These are phyloP conservation scores for Mallotus repandus DNA, from an alignment of 441 rosid genomes.

Conservation along the genomic window DNA sequence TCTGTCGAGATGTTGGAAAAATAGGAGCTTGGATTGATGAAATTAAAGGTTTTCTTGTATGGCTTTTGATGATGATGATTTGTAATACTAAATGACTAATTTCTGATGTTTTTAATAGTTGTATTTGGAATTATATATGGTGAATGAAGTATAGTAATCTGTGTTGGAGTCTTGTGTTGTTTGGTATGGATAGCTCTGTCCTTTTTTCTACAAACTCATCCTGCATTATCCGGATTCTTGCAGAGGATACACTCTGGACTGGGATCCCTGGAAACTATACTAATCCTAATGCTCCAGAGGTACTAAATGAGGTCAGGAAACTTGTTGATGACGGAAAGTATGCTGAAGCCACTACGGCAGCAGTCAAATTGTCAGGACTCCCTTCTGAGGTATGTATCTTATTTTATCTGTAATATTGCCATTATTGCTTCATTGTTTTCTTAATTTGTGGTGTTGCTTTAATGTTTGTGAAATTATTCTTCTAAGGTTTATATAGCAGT, in stretches of 20 bases:
- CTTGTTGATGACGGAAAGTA: conserved; percentile 66
- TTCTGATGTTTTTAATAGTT: too few species aligned
- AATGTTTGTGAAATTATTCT: background rate
- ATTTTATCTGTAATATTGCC: background rate
- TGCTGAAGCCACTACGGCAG: conserved; percentile 67
- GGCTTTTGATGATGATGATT: background rate
- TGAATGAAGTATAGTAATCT: background rate
- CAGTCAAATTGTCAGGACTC: conserved; percentile 60
- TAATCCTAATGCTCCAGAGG: conserved; percentile 59
- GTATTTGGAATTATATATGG: background rate
- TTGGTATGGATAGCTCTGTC: background rate
- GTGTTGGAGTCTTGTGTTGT: background rate
- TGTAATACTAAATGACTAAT: too few species aligned
- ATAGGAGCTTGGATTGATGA: too few species aligned
- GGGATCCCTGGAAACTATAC: conserved; percentile 76
- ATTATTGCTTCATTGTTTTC: background rate
- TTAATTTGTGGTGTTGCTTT: background rate
- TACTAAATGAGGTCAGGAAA: conserved; percentile 61
- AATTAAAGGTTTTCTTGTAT: background rate
- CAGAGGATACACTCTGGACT: conserved; percentile 93
- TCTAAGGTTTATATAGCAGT: background rate
- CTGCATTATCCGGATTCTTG: conserved; percentile 17
- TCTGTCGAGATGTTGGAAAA: too few species aligned
- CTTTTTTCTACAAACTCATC: background rate
- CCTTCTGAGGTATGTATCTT: conserved; percentile 56